phyloP scores from a whole-genome alignment of 2,329 filamentous ascomycete genomes.

The Pyrenochaeta sp. region DNA sequence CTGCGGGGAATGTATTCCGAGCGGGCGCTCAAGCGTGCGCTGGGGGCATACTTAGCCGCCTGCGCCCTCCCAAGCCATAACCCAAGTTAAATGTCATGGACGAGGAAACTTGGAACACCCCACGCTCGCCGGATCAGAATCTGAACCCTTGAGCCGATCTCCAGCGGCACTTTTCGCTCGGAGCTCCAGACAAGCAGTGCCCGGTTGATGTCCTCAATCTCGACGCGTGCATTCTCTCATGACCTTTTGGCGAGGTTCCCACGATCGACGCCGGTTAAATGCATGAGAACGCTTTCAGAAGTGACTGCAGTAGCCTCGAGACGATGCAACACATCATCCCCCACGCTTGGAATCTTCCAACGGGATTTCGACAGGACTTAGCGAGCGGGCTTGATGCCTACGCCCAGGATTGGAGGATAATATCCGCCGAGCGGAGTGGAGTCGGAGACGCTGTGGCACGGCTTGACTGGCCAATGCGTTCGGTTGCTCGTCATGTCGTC shows the following conservation, averaged over 20 bases:
- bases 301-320: constrained; percentile 17
- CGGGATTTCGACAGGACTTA: constrained; percentile 4
- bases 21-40: not conserved
- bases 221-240: not conserved
- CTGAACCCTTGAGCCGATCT: constrained; percentile 18
- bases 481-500: constrained; percentile 15
- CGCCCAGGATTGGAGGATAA: constrained; percentile 28
- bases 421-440: constrained; percentile 9
- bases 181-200: constrained; percentile 3
- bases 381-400: constrained; percentile 6
- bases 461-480: constrained; percentile 8
- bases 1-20: not conserved
- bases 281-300: constrained; percentile 16
- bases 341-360: constrained; percentile 9
- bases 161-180: constrained; percentile 10
- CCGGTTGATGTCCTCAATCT: constrained; percentile 2
- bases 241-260: not conserved
- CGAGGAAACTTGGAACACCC: constrained; percentile 6
- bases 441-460: constrained; percentile 13
- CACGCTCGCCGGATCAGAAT: constrained; percentile 8
- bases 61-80: not conserved
- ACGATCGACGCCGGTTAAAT: constrained; percentile 25
- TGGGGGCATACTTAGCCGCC: not conserved
- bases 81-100: constrained; percentile 2
- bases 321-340: constrained; percentile 5